A percentile compares a stretch with the other conserved stretches of the same genome.
phyloP scores from a whole-genome alignment of 2,329 filamentous ascomycete species.

The Pyricularia grisea region DNA sequence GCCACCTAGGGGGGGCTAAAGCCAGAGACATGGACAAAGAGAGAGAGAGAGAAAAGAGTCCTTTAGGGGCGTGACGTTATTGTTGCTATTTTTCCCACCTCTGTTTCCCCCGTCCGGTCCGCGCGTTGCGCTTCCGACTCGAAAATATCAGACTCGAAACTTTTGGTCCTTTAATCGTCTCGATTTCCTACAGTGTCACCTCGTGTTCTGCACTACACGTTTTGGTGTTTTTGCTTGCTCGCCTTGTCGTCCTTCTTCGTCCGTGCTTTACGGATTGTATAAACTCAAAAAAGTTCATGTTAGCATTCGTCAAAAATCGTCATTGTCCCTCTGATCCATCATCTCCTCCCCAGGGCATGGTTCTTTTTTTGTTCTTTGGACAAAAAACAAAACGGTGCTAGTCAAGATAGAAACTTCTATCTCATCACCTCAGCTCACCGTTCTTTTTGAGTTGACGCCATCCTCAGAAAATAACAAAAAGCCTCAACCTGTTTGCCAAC shows the following conservation, averaged over 20 bases:
- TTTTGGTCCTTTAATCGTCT: not conserved
- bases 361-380: not conserved
- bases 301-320: not conserved
- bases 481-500: not conserved
- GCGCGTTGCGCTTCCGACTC: not conserved
- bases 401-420: not conserved
- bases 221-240: not conserved
- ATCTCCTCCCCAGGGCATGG: not conserved
- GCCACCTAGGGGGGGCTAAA: too few species aligned
- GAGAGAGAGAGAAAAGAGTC: not conserved
- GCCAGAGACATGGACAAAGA: too few species aligned
- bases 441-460: not conserved
- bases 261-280: not conserved
- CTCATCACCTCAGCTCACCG: not conserved
- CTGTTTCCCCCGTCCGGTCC: not conserved
- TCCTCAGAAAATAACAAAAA: not conserved
- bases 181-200: not conserved
- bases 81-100: not conserved
- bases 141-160: conserved; percentile 1
- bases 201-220: not conserved
- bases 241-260: not conserved
- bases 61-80: not conserved
- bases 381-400: not conserved
- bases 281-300: not conserved
- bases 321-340: not conserved